A percentile compares a stretch with the other conserved stretches of the same genome.
phyloP scores from a whole-genome alignment of 768 basidiomycete species.

The Pulveroboletus frians region DNA sequence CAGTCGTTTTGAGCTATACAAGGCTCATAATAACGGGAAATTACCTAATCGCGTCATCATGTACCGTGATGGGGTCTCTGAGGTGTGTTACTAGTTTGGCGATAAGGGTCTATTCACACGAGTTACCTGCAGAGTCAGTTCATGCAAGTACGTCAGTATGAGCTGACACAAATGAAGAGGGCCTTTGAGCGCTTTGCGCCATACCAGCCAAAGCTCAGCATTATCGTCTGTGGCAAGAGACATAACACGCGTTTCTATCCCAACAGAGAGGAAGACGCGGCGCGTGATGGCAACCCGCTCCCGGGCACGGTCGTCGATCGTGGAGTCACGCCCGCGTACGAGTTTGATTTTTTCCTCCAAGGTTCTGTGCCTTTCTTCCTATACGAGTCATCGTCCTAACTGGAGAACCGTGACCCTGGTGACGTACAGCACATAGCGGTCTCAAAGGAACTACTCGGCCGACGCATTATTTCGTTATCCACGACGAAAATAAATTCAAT shows the following conservation, averaged over 20 bases:
- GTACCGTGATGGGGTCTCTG: conserved; percentile 73
- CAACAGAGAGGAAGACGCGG: conserved; percentile 34
- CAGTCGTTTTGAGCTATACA: conserved; percentile 40
- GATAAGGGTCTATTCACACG: neutral
- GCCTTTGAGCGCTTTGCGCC: conserved; percentile 39
- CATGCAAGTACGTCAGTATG: conserved; percentile 37
- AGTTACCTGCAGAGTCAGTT: conserved; percentile 40
- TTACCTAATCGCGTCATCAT: conserved; percentile 44
- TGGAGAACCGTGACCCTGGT: neutral
- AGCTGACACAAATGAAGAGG: conserved; percentile 36
- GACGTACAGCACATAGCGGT: conserved; percentile 34
- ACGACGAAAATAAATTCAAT: conserved; percentile 47
- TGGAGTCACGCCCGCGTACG: conserved; percentile 49
- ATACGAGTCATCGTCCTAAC: neutral
- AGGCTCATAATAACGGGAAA: conserved; percentile 26
- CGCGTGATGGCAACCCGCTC: conserved; percentile 43
- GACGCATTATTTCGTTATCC: conserved; percentile 52
- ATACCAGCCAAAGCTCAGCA: conserved; percentile 46
- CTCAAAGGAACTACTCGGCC: conserved; percentile 43
- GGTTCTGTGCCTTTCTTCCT: conserved; percentile 19
- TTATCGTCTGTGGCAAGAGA: conserved; percentile 52
- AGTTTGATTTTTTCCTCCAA: conserved; percentile 54
- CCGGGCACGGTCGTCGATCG: conserved; percentile 55
- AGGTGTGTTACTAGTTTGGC: conserved; percentile 38
- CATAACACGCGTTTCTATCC: conserved; percentile 56